These are phyloP conservation scores for Xylaria sp. DNA, from an alignment of 2,329 filamentous ascomycete species.

Conservation along the genomic window DNA sequence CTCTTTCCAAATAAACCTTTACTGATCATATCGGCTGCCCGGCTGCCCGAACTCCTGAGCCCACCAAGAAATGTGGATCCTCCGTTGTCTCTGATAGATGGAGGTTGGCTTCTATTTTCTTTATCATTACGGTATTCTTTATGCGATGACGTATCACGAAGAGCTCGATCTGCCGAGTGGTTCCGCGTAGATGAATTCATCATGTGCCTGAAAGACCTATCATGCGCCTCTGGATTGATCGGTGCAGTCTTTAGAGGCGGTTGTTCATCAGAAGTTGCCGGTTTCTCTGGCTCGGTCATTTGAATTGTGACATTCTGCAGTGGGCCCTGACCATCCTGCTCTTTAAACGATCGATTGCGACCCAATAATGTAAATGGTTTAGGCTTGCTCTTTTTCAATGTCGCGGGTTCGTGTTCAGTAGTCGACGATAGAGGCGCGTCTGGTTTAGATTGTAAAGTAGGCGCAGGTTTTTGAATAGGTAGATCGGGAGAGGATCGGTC, in stretches of 20 bases:
- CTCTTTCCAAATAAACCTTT: slow-evolving; percentile 86
- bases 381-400: slow-evolving; percentile 60
- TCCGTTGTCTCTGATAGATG: slow-evolving; percentile 69
- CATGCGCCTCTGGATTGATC: slow-evolving; percentile 62
- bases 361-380: slow-evolving; percentile 65
- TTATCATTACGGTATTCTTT: slow-evolving; percentile 59
- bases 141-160: slow-evolving; percentile 55
- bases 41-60: slow-evolving; percentile 75
- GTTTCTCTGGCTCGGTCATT: slow-evolving; percentile 52
- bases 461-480: slow-evolving; percentile 53
- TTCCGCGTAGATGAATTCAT: slow-evolving; percentile 73
- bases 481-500: slow-evolving; percentile 49
- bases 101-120: slow-evolving; percentile 60
- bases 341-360: slow-evolving; percentile 63
- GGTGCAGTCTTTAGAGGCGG: slow-evolving; percentile 70
- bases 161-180: slow-evolving; percentile 75
- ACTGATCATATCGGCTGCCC: slow-evolving; percentile 82
- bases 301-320: slow-evolving; percentile 50
- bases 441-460: slow-evolving; percentile 59
- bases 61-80: slow-evolving; percentile 76
- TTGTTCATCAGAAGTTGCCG: slow-evolving; percentile 50
- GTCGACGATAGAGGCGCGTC: slow-evolving; percentile 63
- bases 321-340: slow-evolving; percentile 52
- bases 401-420: slow-evolving; percentile 57
- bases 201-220: slow-evolving; percentile 74